Percentiles rank a stretch among this genome's conserved stretches.
phyloP scores from a whole-genome alignment of 148 eudicot species.

The Limonium bicolor region DNA sequence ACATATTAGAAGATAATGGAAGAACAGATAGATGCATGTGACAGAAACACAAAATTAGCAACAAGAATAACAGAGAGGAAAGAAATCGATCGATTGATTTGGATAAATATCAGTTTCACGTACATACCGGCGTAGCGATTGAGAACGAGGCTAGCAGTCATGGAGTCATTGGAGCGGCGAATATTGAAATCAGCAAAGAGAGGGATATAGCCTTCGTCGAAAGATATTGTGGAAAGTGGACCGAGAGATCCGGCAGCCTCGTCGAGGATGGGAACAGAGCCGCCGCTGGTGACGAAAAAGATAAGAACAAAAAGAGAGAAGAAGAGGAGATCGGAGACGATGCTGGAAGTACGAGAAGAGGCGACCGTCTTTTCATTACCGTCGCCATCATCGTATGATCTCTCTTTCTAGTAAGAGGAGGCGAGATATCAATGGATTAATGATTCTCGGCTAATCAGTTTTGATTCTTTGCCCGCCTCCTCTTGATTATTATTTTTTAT shows the following conservation, averaged over 20 bases:
- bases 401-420: too few species aligned
- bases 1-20: neutral
- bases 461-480: too few species aligned
- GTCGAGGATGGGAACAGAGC: neutral
- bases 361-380: too few species aligned
- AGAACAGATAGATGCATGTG: too few species aligned
- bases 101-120: neutral
- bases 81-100: neutral
- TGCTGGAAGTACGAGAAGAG: too few species aligned
- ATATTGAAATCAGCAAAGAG: slow-evolving; percentile 83
- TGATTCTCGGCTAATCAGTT: too few species aligned
- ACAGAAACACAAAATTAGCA: neutral
- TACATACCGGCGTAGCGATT: slow-evolving; percentile 55
- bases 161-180: slow-evolving; percentile 38
- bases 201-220: slow-evolving; percentile 46
- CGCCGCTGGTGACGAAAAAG: neutral
- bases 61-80: neutral
- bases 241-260: slow-evolving; percentile 18
- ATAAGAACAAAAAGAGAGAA: slow-evolving; percentile 3
- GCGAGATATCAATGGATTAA: too few species aligned
- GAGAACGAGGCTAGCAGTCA: slow-evolving; percentile 53
- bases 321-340: slow-evolving; percentile 1
- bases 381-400: neutral
- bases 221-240: slow-evolving; percentile 36
- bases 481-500: too few species aligned